Evolutionary conservation across 352 stramenopile species (phyloP).

Genomic region (Elongisporangium prolatum): DNA sequence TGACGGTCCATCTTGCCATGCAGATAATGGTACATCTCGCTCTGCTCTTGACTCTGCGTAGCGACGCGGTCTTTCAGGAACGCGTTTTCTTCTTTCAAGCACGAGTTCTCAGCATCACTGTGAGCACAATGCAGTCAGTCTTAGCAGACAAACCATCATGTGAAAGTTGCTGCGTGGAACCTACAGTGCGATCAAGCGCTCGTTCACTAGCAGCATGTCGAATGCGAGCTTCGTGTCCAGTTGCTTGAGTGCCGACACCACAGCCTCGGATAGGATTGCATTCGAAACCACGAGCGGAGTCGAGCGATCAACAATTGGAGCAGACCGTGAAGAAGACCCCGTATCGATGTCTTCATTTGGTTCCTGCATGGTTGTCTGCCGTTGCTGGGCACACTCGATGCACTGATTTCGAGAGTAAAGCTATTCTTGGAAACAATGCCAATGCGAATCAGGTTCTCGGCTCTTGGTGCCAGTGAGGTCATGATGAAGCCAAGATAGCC

Average conservation of each 20-base stretch:
- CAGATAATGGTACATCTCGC: constrained; percentile 87
- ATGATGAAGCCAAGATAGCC: too few species aligned
- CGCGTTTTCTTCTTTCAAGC: constrained; percentile 34
- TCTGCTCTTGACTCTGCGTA: constrained; percentile 49
- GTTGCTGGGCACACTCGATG: too few species aligned
- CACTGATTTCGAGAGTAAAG: too few species aligned
- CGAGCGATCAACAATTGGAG: too few species aligned
- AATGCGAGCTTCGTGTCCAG: constrained; percentile 55
- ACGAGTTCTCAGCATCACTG: constrained; percentile 28
- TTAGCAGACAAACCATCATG: not conserved
- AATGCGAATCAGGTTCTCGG: too few species aligned
- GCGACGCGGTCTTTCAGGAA: constrained; percentile 41
- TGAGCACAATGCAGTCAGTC: not conserved
- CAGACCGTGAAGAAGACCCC: too few species aligned
- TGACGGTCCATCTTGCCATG: constrained; percentile 81
- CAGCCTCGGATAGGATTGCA: constrained; percentile 41
- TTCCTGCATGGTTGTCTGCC: too few species aligned
- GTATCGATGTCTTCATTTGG: too few species aligned
- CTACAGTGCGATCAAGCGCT: constrained; percentile 29
- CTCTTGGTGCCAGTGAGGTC: too few species aligned
- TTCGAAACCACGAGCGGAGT: constrained; percentile 9
- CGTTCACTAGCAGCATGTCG: constrained; percentile 62
- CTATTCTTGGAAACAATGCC: too few species aligned
- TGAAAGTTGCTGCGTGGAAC: not conserved
- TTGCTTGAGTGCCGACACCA: constrained; percentile 34